Conservation (phyloP, 331 rosid species). For the Malus hybrid region DNA sequence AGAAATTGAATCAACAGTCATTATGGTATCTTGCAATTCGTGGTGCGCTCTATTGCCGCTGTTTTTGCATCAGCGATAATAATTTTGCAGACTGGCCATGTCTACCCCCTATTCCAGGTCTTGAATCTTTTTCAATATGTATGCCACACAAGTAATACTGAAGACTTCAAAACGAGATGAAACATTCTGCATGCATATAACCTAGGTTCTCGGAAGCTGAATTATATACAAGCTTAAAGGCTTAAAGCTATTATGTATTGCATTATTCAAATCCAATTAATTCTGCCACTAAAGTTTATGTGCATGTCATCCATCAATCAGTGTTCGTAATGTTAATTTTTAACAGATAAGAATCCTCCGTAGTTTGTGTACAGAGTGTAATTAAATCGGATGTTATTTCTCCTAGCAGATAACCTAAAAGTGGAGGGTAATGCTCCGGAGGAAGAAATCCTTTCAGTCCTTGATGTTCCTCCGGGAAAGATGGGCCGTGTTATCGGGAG, state of each 20-base stretch:
- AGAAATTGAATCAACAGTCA: constrained; percentile 53
- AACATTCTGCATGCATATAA: constrained; percentile 3
- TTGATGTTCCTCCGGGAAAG: constrained; percentile 77
- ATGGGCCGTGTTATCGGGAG: constrained; percentile 88
- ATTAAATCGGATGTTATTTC: constrained; percentile 10
- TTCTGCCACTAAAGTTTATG: background rate
- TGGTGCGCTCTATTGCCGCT: constrained; percentile 84
- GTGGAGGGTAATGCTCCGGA: constrained; percentile 50
- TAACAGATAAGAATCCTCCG: background rate
- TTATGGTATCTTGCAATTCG: constrained; percentile 82
- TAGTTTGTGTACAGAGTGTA: background rate
- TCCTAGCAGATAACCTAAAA: constrained; percentile 39
- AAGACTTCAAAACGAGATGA: constrained; percentile 2
- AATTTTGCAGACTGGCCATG: constrained; percentile 67
- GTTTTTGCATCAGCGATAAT: constrained; percentile 62
- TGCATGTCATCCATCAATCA: background rate
- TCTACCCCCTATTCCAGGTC: constrained; percentile 81
- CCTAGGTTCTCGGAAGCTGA: background rate
- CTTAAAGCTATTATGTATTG: background rate
- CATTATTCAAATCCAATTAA: background rate
- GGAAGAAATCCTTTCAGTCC: constrained; percentile 90
- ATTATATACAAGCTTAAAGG: background rate
- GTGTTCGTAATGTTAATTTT: background rate
- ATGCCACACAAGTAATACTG: constrained; percentile 8
- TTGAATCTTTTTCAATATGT: background rate